Percentiles rank a stretch among this genome's conserved stretches.
These are phyloP conservation scores for Leccinum imitatum DNA, from an alignment of 768 basidiomycete genomes.

Conservation along the genomic window DNA sequence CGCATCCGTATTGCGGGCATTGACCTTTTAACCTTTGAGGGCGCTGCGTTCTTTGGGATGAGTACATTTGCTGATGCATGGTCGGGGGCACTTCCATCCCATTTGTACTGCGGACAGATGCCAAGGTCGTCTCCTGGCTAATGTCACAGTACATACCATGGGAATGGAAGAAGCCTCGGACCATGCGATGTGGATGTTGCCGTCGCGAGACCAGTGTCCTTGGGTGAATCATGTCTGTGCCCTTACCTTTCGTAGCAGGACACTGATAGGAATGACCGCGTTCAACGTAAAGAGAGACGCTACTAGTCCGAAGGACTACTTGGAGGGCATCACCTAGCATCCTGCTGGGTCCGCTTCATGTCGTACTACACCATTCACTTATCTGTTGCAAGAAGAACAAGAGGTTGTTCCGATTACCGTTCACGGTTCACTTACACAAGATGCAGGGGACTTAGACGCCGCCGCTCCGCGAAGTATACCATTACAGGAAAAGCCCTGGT, in stretches of 20 bases:
- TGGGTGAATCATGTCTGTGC: not conserved
- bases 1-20: not conserved
- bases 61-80: constrained; percentile 30
- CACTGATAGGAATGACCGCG: not conserved
- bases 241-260: not conserved
- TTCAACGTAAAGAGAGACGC: not conserved
- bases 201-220: constrained; percentile 26
- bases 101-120: constrained; percentile 34
- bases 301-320: constrained; percentile 11
- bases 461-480: not conserved
- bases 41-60: constrained; percentile 23
- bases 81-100: constrained; percentile 39
- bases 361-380: not conserved
- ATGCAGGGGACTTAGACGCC: not conserved
- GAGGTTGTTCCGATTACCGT: constrained; percentile 1
- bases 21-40: constrained; percentile 6
- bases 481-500: constrained; percentile 8
- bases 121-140: constrained; percentile 29
- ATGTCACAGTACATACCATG: constrained; percentile 49
- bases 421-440: constrained; percentile 11
- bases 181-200: constrained; percentile 32
- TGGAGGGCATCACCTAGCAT: not conserved
- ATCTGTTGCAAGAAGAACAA: constrained; percentile 5
- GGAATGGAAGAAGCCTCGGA: constrained; percentile 54
- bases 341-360: not conserved